Conservation (phyloP, 202 grass and related monocot genomes). For the Dendrocalamus latiflorus region DNA sequence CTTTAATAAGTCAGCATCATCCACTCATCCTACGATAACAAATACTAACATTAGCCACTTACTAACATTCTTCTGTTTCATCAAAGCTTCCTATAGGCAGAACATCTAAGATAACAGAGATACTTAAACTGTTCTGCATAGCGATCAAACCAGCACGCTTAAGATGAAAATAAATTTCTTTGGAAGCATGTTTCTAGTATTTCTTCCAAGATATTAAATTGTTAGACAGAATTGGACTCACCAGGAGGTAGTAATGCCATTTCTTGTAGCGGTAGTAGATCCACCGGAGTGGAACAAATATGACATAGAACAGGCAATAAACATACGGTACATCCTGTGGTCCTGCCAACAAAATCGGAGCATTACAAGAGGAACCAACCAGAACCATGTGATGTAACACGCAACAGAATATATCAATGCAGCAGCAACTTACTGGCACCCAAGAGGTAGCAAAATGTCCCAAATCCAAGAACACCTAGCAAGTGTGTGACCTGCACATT, state of each 20-base stretch:
- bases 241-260: conserved; percentile 98
- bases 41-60: not conserved
- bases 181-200: not conserved
- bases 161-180: not conserved
- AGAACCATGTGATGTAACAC: not conserved
- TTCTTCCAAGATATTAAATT: not conserved
- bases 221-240: conserved; percentile 21
- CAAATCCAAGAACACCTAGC: conserved; percentile 92
- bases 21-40: not conserved
- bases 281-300: conserved; percentile 90
- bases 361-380: conserved; percentile 8
- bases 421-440: conserved; percentile 75
- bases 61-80: not conserved
- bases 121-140: too few relatives aligned
- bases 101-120: not conserved
- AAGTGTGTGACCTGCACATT: conserved; percentile 85
- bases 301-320: conserved; percentile 87
- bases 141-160: not conserved
- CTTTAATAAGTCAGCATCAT: not conserved
- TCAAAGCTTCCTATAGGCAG: not conserved
- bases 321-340: conserved; percentile 89
- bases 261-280: conserved; percentile 99
- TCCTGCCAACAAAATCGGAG: conserved; percentile 37
- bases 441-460: conserved; percentile 91
- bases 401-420: not conserved